Evolutionary conservation across 169 alveolate species (phyloP).

Genomic region (Eimeria necatrix): DNA sequence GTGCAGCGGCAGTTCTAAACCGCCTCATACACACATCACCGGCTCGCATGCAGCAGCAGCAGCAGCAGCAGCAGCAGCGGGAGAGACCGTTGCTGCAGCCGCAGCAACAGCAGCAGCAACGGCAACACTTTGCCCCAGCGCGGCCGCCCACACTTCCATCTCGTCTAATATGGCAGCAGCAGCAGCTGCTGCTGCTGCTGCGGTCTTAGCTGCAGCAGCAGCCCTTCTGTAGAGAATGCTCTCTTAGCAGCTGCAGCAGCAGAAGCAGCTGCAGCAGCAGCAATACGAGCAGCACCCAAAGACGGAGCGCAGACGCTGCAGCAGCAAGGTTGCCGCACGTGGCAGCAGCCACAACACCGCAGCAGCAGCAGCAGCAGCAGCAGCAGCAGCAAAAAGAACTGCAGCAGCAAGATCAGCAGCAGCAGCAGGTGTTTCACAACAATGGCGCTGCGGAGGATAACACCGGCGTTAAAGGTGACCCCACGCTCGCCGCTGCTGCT

Average conservation of each 20-base stretch:
- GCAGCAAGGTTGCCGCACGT: neutral
- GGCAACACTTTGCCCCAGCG: too few relatives aligned
- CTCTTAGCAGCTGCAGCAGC: slow-evolving; percentile 3
- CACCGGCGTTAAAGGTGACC: neutral
- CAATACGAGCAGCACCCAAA: too few relatives aligned
- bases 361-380: neutral
- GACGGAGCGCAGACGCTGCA: slow-evolving; percentile 12
- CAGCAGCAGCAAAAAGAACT: neutral
- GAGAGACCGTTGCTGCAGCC: neutral
- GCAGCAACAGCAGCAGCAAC: too few relatives aligned
- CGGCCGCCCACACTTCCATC: neutral
- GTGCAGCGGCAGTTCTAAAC: neutral
- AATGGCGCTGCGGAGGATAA: neutral
- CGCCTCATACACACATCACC: neutral
- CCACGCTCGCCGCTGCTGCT: neutral
- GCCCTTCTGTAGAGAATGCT: neutral
- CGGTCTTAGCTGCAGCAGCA: neutral
- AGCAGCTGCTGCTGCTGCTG: slow-evolving; percentile 12
- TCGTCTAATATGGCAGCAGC: neutral
- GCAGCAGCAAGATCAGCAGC: neutral
- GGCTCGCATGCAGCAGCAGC: slow-evolving; percentile 2
- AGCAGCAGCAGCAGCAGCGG: neutral
- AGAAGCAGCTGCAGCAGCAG: neutral
- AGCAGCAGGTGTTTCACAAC: neutral
- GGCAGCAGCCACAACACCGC: too few relatives aligned